Evolutionary conservation across 176 grass and related monocot genomes (phyloP).

Genomic region (Rhynchospora tenuis): DNA sequence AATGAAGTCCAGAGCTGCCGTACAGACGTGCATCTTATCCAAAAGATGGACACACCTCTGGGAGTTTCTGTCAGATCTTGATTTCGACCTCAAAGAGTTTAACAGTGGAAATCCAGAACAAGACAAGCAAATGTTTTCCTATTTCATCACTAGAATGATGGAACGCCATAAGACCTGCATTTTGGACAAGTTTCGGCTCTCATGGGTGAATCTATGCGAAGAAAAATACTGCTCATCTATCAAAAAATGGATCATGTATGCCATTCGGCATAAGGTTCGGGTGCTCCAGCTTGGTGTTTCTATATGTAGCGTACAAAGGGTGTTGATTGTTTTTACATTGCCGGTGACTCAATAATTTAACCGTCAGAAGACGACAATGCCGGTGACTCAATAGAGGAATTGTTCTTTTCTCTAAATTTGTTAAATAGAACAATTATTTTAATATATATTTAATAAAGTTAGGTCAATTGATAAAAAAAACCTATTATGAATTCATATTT

Average conservation of each 20-base stretch:
- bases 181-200: not conserved
- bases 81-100: not conserved
- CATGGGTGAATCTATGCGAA: not conserved
- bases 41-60: not conserved
- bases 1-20: not conserved
- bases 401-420: too few relatives aligned
- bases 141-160: not conserved
- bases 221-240: not conserved
- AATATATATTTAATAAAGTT: too few relatives aligned
- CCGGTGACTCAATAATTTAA: too few relatives aligned
- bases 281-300: not conserved
- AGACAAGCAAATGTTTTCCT: not conserved
- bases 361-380: too few relatives aligned
- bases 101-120: not conserved
- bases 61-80: not conserved
- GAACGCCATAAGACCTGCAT: not conserved
- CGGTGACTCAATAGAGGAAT: too few relatives aligned
- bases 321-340: not conserved
- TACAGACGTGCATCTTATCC: not conserved
- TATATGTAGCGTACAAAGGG: not conserved
- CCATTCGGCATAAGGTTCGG: not conserved
- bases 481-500: too few relatives aligned
- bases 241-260: not conserved
- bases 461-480: too few relatives aligned
- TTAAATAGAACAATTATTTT: too few relatives aligned